Evolutionary conservation across 106 monocot genomes (phyloP).

Genomic region (Apostasia ramifera): DNA sequence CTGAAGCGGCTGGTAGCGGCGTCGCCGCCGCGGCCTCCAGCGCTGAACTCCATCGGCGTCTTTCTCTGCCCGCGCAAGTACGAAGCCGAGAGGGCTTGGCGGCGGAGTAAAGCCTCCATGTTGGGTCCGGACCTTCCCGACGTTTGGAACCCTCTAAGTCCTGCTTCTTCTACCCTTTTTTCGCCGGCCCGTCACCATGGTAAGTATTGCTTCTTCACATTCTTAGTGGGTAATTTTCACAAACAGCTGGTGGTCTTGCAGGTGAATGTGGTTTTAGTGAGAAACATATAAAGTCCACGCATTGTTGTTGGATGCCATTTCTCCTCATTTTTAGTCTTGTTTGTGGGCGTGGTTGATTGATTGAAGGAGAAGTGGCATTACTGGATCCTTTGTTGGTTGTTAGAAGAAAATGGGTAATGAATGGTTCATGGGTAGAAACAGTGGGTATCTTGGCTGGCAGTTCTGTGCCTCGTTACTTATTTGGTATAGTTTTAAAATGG

Average conservation of each 20-base stretch:
- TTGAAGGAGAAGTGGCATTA: background rate
- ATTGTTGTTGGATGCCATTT: too few species aligned
- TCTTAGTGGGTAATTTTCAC: slow-evolving; percentile 1
- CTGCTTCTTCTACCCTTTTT: slow-evolving; percentile 4
- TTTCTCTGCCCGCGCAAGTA: slow-evolving; percentile 2
- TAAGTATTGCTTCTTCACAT: background rate
- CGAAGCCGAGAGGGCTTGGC: slow-evolving; percentile 5
- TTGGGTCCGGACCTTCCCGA: slow-evolving; percentile 76
- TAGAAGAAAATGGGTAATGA: too few species aligned
- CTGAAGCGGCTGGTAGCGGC: background rate
- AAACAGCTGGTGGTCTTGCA: background rate
- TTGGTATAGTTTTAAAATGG: too few species aligned
- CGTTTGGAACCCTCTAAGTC: slow-evolving; percentile 33
- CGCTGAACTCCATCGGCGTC: background rate
- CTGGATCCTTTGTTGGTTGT: too few species aligned
- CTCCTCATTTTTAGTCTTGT: background rate
- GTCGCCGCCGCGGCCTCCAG: background rate
- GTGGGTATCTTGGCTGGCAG: too few species aligned
- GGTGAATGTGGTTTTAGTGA: background rate
- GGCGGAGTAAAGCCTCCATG: slow-evolving; percentile 16
- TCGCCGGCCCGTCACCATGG: slow-evolving; percentile 2
- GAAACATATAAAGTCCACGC: too few species aligned
- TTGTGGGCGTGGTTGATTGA: background rate
- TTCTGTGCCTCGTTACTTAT: too few species aligned
- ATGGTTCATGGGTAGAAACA: too few species aligned